These are phyloP conservation scores for Claviceps arundinis DNA, from an alignment of 2,329 filamentous ascomycete species.

Conservation along the genomic window DNA sequence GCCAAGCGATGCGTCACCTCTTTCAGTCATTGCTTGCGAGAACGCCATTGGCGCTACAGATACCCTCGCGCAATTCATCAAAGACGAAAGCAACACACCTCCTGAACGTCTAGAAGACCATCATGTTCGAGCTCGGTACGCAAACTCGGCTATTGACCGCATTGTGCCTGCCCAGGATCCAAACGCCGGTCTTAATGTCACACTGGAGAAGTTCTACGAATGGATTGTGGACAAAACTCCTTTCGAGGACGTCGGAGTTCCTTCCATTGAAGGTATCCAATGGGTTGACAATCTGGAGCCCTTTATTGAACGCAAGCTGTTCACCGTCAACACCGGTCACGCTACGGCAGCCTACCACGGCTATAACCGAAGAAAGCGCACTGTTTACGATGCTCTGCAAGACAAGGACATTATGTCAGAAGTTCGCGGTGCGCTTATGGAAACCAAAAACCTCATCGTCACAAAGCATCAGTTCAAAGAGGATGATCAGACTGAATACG, in stretches of 20 bases:
- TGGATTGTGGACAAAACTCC: conserved; percentile 90
- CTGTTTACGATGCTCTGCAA: conserved; percentile 76
- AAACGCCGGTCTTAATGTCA: conserved; percentile 73
- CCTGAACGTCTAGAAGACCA: conserved; percentile 54
- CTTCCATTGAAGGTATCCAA: conserved; percentile 75
- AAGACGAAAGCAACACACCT: conserved; percentile 57
- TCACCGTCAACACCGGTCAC: conserved; percentile 97
- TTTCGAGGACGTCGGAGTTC: conserved; percentile 53
- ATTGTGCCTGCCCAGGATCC: conserved; percentile 87
- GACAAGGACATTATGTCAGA: conserved; percentile 68
- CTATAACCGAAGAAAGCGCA: conserved; percentile 72
- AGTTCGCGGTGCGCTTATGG: conserved; percentile 66
- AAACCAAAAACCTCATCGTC: conserved; percentile 79
- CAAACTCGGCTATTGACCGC: conserved; percentile 96
- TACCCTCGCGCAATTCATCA: conserved; percentile 71
- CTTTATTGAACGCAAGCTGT: conserved; percentile 98
- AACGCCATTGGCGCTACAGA: conserved; percentile 94
- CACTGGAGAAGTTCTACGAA: conserved; percentile 97
- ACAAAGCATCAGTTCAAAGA: conserved; percentile 69
- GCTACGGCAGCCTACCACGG: conserved; percentile 94
- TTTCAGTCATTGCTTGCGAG: conserved; percentile 94
- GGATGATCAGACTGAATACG: conserved; percentile 71
- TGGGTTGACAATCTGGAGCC: conserved; percentile 86
- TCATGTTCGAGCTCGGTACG: conserved; percentile 67
- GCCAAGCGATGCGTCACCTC: conserved; percentile 46